Evolutionary conservation across 495 filamentous ascomycete genomes (phyloP).

Genomic region (Penicillium macrosclerotiorum): DNA sequence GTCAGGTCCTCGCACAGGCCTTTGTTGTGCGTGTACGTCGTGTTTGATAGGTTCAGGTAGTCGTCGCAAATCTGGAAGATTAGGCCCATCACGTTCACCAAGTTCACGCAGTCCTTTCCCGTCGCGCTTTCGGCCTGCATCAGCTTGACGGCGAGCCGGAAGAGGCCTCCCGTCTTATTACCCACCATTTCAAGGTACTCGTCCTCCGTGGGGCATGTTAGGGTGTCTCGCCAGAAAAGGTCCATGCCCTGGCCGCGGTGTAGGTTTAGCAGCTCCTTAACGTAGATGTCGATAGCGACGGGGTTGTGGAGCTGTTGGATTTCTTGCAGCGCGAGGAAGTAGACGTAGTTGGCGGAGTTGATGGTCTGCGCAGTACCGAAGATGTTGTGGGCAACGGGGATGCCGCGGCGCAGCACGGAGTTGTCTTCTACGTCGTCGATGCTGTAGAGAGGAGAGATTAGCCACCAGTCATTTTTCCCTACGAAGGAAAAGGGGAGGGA

Average conservation of each 20-base stretch:
- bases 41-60: slow-evolving; percentile 78
- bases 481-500: not conserved
- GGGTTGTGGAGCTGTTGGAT: slow-evolving; percentile 73
- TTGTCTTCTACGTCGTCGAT: slow-evolving; percentile 92
- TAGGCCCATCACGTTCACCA: slow-evolving; percentile 88
- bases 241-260: slow-evolving; percentile 98
- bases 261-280: slow-evolving; percentile 87
- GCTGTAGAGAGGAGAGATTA: slow-evolving; percentile 26
- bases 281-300: slow-evolving; percentile 70
- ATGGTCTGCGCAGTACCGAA: slow-evolving; percentile 96
- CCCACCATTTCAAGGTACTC: slow-evolving; percentile 99
- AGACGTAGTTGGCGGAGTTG: slow-evolving; percentile 95
- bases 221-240: slow-evolving; percentile 91
- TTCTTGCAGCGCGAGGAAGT: slow-evolving; percentile 86
- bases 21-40: slow-evolving; percentile 81
- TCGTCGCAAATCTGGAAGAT: slow-evolving; percentile 98
- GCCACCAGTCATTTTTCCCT: no score
- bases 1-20: slow-evolving; percentile 95
- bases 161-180: slow-evolving; percentile 96
- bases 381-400: slow-evolving; percentile 91
- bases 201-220: slow-evolving; percentile 90
- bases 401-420: slow-evolving; percentile 77
- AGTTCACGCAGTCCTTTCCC: slow-evolving; percentile 67
- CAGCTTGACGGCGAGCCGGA: slow-evolving; percentile 88
- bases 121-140: slow-evolving; percentile 86